phyloP scores from a whole-genome alignment of 2,329 filamentous ascomycete species.

The Aureobasidium sp. region DNA sequence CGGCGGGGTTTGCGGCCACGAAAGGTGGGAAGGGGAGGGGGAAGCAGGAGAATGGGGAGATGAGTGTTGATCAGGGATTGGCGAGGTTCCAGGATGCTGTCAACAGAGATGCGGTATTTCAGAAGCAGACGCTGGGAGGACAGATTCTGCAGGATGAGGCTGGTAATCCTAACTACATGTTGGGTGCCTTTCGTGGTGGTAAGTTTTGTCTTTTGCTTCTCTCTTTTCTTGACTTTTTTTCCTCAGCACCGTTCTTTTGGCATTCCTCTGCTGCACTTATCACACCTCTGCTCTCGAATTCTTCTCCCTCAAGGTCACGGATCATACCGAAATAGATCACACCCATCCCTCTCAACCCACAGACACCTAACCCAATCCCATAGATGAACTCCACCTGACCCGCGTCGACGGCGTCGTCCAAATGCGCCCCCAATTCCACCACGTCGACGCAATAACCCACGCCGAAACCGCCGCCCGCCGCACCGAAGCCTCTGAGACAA shows the following conservation, averaged over 20 bases:
- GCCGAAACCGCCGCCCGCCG: constrained; percentile 29
- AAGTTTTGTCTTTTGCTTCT: neutral
- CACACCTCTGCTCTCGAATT: neutral
- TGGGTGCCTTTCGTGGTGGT: constrained; percentile 74
- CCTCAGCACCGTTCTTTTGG: neutral
- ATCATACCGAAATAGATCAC: neutral
- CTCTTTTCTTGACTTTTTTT: neutral
- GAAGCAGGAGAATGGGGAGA: constrained; percentile 41
- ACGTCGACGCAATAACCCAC: constrained; percentile 78
- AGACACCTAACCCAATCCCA: neutral
- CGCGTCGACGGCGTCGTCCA: constrained; percentile 77
- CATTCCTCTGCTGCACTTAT: too few relatives aligned
- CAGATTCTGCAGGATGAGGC: constrained; percentile 64
- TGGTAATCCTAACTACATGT: constrained; percentile 72
- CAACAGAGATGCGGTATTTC: constrained; percentile 63
- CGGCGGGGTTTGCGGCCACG: constrained; percentile 35
- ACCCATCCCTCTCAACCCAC: neutral
- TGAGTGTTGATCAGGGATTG: constrained; percentile 32
- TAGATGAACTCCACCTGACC: constrained; percentile 76
- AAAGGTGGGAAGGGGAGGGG: constrained; percentile 17
- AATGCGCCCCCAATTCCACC: constrained; percentile 85
- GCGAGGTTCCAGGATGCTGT: constrained; percentile 61
- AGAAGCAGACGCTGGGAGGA: constrained; percentile 78
- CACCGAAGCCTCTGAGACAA: constrained; percentile 39
- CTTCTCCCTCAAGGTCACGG: neutral